These are phyloP conservation scores for Ustulina deusta DNA, from an alignment of 2,329 filamentous ascomycete genomes.

Conservation along the genomic window DNA sequence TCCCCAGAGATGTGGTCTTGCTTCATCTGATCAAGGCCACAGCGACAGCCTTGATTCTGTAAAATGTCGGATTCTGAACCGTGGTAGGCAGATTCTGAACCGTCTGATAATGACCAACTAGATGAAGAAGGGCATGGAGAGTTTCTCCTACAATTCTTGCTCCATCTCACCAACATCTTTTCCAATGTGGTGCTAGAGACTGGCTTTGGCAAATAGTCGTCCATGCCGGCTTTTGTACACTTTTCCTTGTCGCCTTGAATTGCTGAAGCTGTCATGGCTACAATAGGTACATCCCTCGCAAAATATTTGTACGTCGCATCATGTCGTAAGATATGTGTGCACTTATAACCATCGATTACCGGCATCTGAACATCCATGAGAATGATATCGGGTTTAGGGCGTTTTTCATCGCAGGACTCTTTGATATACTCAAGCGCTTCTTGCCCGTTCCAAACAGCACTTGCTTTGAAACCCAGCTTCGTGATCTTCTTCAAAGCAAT, in stretches of 20 bases:
- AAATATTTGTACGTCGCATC: neutral
- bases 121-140: neutral
- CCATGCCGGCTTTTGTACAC: slow-evolving; percentile 7
- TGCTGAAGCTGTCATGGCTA: slow-evolving; percentile 13
- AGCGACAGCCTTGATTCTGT: neutral
- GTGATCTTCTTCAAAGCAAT: slow-evolving; percentile 4
- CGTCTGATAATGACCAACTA: neutral
- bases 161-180: slow-evolving; percentile 6
- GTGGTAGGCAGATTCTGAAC: neutral
- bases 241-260: slow-evolving; percentile 4
- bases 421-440: slow-evolving; percentile 4
- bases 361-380: slow-evolving; percentile 14
- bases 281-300: neutral
- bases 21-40: neutral
- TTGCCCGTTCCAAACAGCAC: slow-evolving; percentile 6
- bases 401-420: neutral
- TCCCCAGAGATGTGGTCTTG: neutral
- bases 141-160: neutral
- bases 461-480: slow-evolving; percentile 7
- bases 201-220: slow-evolving; percentile 5
- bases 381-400: slow-evolving; percentile 3
- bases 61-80: neutral
- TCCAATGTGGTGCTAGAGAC: neutral
- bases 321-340: neutral
- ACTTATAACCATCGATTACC: slow-evolving; percentile 1